Evolutionary conservation across 176 grass and related monocot genomes (phyloP), one percentile per base, ranked within the genome.

Genomic region (Rhynchospora pubera): DNA sequence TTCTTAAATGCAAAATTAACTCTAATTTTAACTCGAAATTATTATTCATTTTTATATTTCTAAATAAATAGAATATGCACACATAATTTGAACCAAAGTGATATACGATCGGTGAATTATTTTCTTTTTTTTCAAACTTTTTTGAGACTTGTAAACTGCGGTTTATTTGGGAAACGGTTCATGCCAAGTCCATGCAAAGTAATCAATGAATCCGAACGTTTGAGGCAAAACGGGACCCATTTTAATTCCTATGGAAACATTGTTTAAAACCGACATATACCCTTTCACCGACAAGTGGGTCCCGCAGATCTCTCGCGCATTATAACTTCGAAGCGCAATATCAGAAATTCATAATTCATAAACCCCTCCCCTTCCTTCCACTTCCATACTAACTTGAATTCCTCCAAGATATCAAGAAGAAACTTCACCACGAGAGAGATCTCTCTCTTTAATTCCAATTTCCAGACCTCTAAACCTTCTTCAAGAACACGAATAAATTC

Each of bases 331-430:
- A 12, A 46, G 18, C n/a, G 4, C 9, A 50, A 47, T 13, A 23
- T 9, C 69, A 73, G 50, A n/a, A n/a, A n/a, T n/a, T n/a, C n/a
- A n/a, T n/a, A 73, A 73, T 48, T 9, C 68, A 73, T 73, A 73
- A 73, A 73, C 68, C 68, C 78, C 44, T 79, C 24, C 26, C 53
- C 51, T 48, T 48, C 7, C 9, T 51, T 22, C n/a, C n/a, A n/a
- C n/a, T 47, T 45, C 39, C 32, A 44, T 16, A 68, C 26, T 15
- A 14, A 39, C 34, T 19, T 19, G 7, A 60, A 15, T 21, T 3
- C 48, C 28, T 52, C 23, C 46, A 76, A 76, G 72, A 76, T 55
- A 52, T 15, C 48, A 55, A 32, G 30, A 55, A 76, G 42, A 71
- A 47, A 24, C 26, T 28, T 28, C 22, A 32, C 7, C 66, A 55